Base-by-base conservation (phyloP, 176 grass and related monocot species). In the Rhynchospora pubera region DNA sequence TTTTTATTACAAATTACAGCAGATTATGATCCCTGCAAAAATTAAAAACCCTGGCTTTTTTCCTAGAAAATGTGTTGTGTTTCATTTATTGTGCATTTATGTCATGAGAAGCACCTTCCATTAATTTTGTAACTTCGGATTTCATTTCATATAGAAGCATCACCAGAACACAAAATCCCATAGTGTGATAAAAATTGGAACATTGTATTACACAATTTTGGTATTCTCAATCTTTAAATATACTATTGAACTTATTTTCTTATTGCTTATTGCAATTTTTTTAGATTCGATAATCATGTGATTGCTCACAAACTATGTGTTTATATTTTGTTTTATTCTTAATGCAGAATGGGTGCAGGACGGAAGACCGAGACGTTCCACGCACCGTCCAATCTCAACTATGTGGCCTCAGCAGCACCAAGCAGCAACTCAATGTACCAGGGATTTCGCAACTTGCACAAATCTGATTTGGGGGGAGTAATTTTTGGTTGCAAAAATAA, bases 401-500 rank as follows among this genome's bases (percentile, higher is more conserved):
- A 6, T 7, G 1, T 14, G 55, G 10, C 78, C 24, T 18, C n/a
- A 48, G 7, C 16, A 24, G n/a, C 3, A 9, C 19, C 39, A 46
- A n/a, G 43, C 39, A 51, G 65, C n/a, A 63, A 81, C 60, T 61
- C 57, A 63, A 26, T 16, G 4, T 70, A 7, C 15, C 83, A 57
- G 51, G 57, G 59, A 52, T 62, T 82, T 15, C 90, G 95, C 13
- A 91, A 85, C 77, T 87, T 98, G 34, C 73, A n/a, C 24, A 87
- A 91, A 60, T 88, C 24, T 73, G 87, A 93, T 62, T 86, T 98
- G 34, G 92, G 90, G 78, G 95, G 92, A 16, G 90, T 86, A 11
- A 93, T 98, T 80, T 98, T 98, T 84, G 95, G 95, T 68, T 98
- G 95, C 79, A 93, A 90, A 28, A 21, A 90, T 65, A 52, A 87